A percentile compares a stretch with the other conserved stretches of the same genome.
Evolutionary conservation across 148 eudicot genomes (phyloP).

Genomic region (Vaccinium vitisidaea): DNA sequence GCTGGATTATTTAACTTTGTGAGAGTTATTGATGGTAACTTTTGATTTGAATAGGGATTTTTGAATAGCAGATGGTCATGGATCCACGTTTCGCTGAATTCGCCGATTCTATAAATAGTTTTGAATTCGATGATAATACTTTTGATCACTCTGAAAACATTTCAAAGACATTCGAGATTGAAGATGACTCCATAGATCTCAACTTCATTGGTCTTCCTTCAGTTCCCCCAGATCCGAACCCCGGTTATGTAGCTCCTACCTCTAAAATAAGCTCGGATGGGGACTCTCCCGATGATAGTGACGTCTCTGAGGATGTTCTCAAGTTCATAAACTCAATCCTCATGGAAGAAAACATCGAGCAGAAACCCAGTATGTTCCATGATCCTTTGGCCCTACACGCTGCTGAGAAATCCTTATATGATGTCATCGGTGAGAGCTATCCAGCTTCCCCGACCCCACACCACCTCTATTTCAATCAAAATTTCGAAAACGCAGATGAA

Average conservation of each 20-base stretch:
- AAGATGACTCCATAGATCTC: constrained; percentile 18
- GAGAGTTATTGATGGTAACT: not conserved
- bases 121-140: constrained; percentile 14
- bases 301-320: constrained; percentile 31
- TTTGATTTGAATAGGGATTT: not conserved
- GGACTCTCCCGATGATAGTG: constrained; percentile 34
- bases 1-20: not conserved
- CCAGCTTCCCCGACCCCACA: constrained; percentile 34
- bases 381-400: constrained; percentile 51
- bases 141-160: constrained; percentile 19
- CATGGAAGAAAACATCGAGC: constrained; percentile 49
- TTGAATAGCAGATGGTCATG: constrained; percentile 4
- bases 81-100: constrained; percentile 13
- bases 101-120: constrained; percentile 14
- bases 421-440: constrained; percentile 40
- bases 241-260: constrained; percentile 18
- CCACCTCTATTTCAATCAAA: constrained; percentile 29
- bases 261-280: constrained; percentile 22
- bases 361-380: constrained; percentile 49
- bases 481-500: constrained; percentile 44
- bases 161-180: constrained; percentile 5
- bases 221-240: constrained; percentile 13
- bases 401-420: constrained; percentile 49
- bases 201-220: constrained; percentile 25
- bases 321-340: constrained; percentile 46